These are phyloP conservation scores for Akanthomyces uredinophilus DNA, from an alignment of 2,329 filamentous ascomycete species.

Conservation along the genomic window DNA sequence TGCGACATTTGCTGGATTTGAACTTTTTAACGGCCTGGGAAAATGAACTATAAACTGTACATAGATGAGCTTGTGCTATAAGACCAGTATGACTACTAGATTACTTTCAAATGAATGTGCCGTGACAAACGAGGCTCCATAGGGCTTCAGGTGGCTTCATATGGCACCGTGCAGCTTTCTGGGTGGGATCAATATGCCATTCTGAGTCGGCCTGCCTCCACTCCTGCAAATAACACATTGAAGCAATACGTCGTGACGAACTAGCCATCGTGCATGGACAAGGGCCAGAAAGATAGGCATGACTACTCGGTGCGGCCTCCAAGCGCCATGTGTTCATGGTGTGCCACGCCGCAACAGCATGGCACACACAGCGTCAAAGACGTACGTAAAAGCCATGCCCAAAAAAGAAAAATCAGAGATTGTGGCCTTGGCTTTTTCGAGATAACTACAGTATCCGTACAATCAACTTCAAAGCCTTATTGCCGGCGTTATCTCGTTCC, in stretches of 20 bases:
- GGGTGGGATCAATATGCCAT: background rate
- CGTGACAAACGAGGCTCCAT: background rate
- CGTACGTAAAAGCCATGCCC: too few relatives aligned
- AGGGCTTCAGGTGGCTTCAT: too few relatives aligned
- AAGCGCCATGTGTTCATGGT: background rate
- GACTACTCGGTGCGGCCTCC: background rate
- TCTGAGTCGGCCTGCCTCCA: too few relatives aligned
- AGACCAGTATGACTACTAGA: constrained; percentile 7
- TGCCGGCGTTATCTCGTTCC: background rate
- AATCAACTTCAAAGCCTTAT: too few relatives aligned
- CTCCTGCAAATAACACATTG: too few relatives aligned
- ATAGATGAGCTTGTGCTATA: constrained; percentile 2
- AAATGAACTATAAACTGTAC: background rate
- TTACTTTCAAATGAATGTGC: background rate
- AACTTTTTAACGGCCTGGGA: background rate
- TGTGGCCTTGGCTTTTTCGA: background rate
- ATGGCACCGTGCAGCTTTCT: background rate
- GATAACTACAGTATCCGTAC: background rate
- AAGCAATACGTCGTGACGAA: too few relatives aligned
- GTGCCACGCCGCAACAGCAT: too few relatives aligned
- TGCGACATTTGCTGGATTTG: background rate
- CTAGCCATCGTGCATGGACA: background rate
- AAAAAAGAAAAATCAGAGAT: background rate
- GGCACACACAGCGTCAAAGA: too few relatives aligned
- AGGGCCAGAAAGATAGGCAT: too few relatives aligned